Conservation (phyloP, 2,329 filamentous ascomycete genomes). For the Blastomyces gilchristii region DNA sequence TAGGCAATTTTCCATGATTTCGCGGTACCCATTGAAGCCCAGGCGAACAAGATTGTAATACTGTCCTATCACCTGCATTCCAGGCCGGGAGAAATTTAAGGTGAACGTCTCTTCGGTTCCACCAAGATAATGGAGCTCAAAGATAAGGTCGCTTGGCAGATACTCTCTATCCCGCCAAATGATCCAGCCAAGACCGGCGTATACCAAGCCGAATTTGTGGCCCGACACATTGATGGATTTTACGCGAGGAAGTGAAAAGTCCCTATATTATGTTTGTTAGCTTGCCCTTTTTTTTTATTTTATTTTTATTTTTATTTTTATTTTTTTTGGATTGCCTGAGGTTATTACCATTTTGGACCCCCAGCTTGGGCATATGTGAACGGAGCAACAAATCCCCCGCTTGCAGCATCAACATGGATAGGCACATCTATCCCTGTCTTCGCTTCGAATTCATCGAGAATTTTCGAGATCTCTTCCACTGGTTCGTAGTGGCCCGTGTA, state of each 20-base stretch:
- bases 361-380: slow-evolving; percentile 30
- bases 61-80: slow-evolving; percentile 58
- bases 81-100: slow-evolving; percentile 62
- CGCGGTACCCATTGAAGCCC: slow-evolving; percentile 54
- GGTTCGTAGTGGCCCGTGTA: slow-evolving; percentile 67
- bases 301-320: too few relatives aligned
- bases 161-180: slow-evolving; percentile 56
- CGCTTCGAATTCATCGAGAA: slow-evolving; percentile 53
- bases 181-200: slow-evolving; percentile 60
- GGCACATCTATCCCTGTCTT: slow-evolving; percentile 55
- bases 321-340: neutral
- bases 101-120: slow-evolving; percentile 62
- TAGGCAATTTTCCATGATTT: slow-evolving; percentile 55
- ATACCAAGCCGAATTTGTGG: slow-evolving; percentile 47
- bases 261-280: slow-evolving; percentile 27
- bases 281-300: neutral
- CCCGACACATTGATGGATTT: slow-evolving; percentile 50
- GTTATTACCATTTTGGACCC: slow-evolving; percentile 46
- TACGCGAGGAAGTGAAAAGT: slow-evolving; percentile 28
- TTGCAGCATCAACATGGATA: slow-evolving; percentile 43
- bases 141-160: slow-evolving; percentile 58
- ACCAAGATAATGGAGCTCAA: slow-evolving; percentile 61
- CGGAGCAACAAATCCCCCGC: slow-evolving; percentile 36
- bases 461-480: slow-evolving; percentile 55
- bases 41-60: slow-evolving; percentile 66